phyloP scores from a whole-genome alignment of 495 filamentous ascomycete genomes.

The Daldinia caldariorum region DNA sequence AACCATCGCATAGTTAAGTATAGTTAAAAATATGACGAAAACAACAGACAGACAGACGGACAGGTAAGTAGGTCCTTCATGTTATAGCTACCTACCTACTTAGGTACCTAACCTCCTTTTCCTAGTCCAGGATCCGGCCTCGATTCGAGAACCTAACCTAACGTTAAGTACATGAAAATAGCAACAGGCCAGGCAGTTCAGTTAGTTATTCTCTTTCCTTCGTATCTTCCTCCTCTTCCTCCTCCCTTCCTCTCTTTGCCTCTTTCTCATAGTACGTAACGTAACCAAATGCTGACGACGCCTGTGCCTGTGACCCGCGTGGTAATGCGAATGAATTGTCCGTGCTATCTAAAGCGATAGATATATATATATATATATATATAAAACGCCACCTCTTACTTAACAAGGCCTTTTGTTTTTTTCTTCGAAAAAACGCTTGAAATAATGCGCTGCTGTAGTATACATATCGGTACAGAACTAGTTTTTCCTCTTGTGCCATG shows the following conservation, averaged over 20 bases:
- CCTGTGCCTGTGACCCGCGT: neutral
- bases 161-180: neutral
- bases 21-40: no score
- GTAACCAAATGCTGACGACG: neutral
- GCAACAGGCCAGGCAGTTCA: neutral
- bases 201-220: no score
- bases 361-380: no score
- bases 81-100: neutral
- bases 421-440: slow-evolving; percentile 18
- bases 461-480: slow-evolving; percentile 31
- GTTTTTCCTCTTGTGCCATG: neutral
- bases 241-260: neutral
- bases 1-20: no score
- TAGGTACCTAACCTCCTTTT: neutral
- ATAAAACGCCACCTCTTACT: neutral
- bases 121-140: no score
- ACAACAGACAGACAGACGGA: neutral
- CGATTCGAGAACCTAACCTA: neutral
- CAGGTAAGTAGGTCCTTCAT: no score
- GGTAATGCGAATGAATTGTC: neutral
- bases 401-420: no score
- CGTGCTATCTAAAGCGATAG: neutral
- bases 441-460: slow-evolving; percentile 14
- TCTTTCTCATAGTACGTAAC: neutral
- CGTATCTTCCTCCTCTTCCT: neutral